These are phyloP conservation scores for Fusarium brevicatenulatum DNA, from an alignment of 2,329 filamentous ascomycete genomes.

Conservation along the genomic window DNA sequence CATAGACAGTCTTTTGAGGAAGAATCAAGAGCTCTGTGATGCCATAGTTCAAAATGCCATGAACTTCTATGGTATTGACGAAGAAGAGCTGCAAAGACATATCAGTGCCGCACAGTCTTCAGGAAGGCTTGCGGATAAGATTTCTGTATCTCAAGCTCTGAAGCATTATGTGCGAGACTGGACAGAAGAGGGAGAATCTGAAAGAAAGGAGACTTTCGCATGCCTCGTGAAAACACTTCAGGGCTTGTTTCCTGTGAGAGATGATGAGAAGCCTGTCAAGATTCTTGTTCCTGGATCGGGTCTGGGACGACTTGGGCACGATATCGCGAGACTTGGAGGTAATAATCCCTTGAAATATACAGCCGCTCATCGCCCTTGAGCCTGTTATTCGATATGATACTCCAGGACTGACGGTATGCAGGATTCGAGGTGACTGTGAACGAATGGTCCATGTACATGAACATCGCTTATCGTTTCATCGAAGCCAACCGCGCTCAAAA, in stretches of 20 bases:
- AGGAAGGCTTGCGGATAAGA: conserved; percentile 55
- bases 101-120: conserved; percentile 51
- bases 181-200: conserved; percentile 58
- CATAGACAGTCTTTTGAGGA: conserved; percentile 54
- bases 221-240: conserved; percentile 51
- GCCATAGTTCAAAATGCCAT: conserved; percentile 58
- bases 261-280: conserved; percentile 40
- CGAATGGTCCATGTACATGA: conserved; percentile 69
- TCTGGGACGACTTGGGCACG: conserved; percentile 62
- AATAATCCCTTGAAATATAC: neutral
- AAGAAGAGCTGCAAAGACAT: conserved; percentile 57
- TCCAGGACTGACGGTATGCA: conserved; percentile 6
- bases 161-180: conserved; percentile 69
- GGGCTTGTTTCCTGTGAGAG: conserved; percentile 45
- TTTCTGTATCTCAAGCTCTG: conserved; percentile 62
- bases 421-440: conserved; percentile 64
- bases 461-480: conserved; percentile 62
- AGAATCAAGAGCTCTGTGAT: conserved; percentile 59
- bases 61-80: conserved; percentile 57
- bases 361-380: neutral
- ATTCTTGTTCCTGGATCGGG: conserved; percentile 64
- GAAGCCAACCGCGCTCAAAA: conserved; percentile 45
- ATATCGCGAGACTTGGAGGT: conserved; percentile 57
- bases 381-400: accelerated
- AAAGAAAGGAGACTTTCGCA: conserved; percentile 56